Evolutionary conservation across 2,329 filamentous ascomycete genomes (phyloP), one percentile per base, ranked within the genome.

Genomic region (Colletotrichum sp.): DNA sequence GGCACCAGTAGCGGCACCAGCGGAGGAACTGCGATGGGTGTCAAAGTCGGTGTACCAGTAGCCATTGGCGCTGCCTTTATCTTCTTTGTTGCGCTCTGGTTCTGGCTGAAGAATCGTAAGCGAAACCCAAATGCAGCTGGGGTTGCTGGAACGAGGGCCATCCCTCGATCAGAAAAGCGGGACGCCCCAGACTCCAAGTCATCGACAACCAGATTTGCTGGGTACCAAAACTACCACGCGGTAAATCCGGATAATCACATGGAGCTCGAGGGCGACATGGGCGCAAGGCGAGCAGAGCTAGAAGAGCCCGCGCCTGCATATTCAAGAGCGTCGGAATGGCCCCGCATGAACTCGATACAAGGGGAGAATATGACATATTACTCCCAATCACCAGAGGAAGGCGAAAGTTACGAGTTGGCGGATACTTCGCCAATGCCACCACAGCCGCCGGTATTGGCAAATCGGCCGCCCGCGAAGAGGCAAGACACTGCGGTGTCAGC

Each of bases 101-200:
- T 75, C 65, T 76, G 70, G 70, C 5, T 74, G 27, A 76, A 70
- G 55, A 66, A 70, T 28, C 71, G 74, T 16, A 70, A 62, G 39
- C 28, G 36, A 2, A 66, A 25, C 32, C 18, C 30, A 10, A 30
- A 28, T 56, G 16, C 22, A 22, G 22, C 56, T 18, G 56, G 34
- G 9, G 22, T 27, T 34, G 52, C n/a, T 5, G 74, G 52, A 12
- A 16, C 69, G 18, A 28, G 74, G 8, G 32, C 74, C 71, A 55
- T 75, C n/a, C 60, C 74, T 8, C 65, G 74, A n/a, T 64, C 55
- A 39, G 70, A 76, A 60, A 74, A 74, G 71, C 74, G 70, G 16
- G 71, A 76, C 25, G 74, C 66, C 4, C 71, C 74, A 16, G 74
- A 60, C 39, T 75, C 74, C 66, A 75, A 66, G 10, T 70, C 74